Conservation (phyloP, 139 green algal genomes). For the Auxenochlorella pyrenoidosa region DNA sequence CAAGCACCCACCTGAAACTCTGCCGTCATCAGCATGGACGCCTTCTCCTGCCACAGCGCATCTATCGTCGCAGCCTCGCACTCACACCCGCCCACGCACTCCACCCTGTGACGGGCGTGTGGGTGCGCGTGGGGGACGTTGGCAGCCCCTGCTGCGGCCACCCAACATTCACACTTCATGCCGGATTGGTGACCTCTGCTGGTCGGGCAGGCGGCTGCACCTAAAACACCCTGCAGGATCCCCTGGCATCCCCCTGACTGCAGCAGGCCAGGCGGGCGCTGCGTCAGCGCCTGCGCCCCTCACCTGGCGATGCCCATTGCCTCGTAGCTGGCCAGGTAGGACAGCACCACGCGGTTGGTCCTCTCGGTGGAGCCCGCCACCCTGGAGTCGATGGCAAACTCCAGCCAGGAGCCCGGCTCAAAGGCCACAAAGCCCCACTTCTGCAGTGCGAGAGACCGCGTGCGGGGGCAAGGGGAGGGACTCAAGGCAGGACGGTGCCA, state of each 20-base stretch:
- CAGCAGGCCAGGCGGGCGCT: too few species aligned
- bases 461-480: too few species aligned
- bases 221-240: too few species aligned
- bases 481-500: too few species aligned
- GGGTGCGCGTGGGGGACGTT: too few species aligned
- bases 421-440: conserved; percentile 25
- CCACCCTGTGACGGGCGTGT: too few species aligned
- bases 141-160: too few species aligned
- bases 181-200: too few species aligned
- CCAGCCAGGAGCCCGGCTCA: not conserved
- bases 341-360: conserved; percentile 7
- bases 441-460: not conserved
- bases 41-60: conserved; percentile 16
- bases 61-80: not conserved
- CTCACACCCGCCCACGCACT: conserved; percentile 2
- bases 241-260: too few species aligned
- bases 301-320: not conserved
- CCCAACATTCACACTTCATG: too few species aligned
- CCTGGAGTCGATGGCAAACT: conserved; percentile 2
- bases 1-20: not conserved
- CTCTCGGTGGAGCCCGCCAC: not conserved
- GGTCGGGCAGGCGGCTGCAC: too few species aligned
- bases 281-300: too few species aligned
- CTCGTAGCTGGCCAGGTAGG: conserved; percentile 22
- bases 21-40: conserved; percentile 19